A percentile compares a stretch with the other conserved stretches of the same genome.
Evolutionary conservation across 805 yeast species (phyloP).

Genomic region (Candida maltosa): DNA sequence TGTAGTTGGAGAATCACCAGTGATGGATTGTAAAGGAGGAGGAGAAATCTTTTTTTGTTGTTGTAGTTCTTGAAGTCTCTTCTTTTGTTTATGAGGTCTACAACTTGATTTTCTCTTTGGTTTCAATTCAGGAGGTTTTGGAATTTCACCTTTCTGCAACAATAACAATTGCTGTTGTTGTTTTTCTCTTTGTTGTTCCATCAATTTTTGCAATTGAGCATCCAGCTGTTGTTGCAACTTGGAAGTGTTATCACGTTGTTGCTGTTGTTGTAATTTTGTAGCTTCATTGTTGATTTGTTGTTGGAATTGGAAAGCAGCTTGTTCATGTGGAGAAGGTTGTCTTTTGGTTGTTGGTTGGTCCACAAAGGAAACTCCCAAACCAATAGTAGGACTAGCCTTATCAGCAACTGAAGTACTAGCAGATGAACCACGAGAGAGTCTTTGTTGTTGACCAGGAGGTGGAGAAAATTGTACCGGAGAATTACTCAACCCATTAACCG

Average conservation of each 20-base stretch:
- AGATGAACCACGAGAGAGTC: neutral
- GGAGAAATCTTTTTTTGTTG: neutral
- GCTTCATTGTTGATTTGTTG: too few species aligned
- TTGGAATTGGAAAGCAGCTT: neutral
- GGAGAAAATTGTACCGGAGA: neutral
- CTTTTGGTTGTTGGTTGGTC: neutral
- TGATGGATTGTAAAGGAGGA: neutral
- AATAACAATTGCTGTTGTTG: neutral
- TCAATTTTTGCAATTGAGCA: neutral
- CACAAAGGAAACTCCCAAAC: neutral
- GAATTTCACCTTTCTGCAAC: neutral
- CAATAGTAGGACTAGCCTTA: neutral
- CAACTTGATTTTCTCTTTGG: neutral
- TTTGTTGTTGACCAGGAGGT: neutral
- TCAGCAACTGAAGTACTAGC: neutral
- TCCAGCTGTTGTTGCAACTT: neutral
- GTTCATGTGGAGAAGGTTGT: neutral
- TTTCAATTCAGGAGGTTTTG: neutral
- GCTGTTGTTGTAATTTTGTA: slow-evolving; percentile 2
- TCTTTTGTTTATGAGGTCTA: neutral
- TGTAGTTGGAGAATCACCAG: slow-evolving; percentile 8
- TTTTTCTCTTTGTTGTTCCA: neutral
- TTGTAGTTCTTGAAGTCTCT: slow-evolving; percentile 2
- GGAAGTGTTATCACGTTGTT: neutral
- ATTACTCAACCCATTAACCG: neutral